phyloP scores from a whole-genome alignment of 257 asterid species.

The Nyctanthes arbortristis region DNA sequence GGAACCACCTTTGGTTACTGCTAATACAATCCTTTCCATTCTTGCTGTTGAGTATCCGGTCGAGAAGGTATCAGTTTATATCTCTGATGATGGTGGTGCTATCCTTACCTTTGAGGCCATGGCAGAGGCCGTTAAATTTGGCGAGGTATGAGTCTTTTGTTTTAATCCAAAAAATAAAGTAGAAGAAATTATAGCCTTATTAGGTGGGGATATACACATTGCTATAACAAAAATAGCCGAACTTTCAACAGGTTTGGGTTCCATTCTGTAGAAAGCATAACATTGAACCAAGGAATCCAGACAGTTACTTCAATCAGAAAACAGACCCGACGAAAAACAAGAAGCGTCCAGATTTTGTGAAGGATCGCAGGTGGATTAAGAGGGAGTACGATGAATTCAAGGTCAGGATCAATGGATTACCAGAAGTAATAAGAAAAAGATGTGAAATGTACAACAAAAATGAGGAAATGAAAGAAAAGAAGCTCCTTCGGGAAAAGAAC shows the following conservation, averaged over 20 bases:
- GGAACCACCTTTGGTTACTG: constrained; percentile 93
- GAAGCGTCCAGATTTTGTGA: constrained; percentile 77
- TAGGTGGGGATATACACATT: too few species aligned
- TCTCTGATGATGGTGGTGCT: constrained; percentile 95
- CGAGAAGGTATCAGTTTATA: constrained; percentile 78
- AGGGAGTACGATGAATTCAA: constrained; percentile 95
- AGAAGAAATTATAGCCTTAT: too few species aligned
- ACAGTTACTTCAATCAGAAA: constrained; percentile 86
- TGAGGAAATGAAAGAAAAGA: constrained; percentile 55
- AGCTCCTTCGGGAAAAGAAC: constrained; percentile 46
- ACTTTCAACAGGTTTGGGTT: constrained; percentile 69
- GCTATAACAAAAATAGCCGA: background rate
- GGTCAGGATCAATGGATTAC: constrained; percentile 85
- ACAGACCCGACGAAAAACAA: constrained; percentile 82
- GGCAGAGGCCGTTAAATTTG: constrained; percentile 96
- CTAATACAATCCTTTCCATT: constrained; percentile 78
- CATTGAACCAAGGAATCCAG: constrained; percentile 94
- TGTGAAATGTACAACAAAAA: constrained; percentile 64
- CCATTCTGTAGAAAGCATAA: constrained; percentile 92
- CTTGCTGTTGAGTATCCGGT: constrained; percentile 85
- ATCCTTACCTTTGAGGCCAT: constrained; percentile 92
- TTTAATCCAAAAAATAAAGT: background rate
- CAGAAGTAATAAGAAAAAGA: constrained; percentile 72
- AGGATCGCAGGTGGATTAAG: constrained; percentile 97
- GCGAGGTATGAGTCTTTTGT: constrained; percentile 51